Percentiles rank a stretch among this genome's conserved stretches.
Conservation (phyloP, 2,329 filamentous ascomycete genomes). For the Exutisphaerella laricina region DNA sequence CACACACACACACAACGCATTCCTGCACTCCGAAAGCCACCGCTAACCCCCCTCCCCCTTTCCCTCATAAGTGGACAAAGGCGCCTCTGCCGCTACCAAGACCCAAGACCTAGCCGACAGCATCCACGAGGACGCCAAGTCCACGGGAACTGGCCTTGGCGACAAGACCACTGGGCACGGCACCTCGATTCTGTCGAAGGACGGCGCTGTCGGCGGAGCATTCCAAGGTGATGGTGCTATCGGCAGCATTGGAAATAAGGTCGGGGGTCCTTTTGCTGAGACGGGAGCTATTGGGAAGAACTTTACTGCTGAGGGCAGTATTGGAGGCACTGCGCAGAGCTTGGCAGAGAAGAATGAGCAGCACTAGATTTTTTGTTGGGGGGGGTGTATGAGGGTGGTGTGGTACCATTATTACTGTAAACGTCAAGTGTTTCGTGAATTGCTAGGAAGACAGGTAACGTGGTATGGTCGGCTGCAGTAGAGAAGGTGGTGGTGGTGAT, state of each 20-base stretch:
- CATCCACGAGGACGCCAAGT: conserved; percentile 1
- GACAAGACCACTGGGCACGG: conserved; percentile 2
- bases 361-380: too few relatives aligned
- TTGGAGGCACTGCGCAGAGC: not conserved
- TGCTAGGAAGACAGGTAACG: too few relatives aligned
- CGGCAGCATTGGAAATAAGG: conserved; percentile 3
- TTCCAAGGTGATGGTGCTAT: conserved; percentile 4
- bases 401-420: too few relatives aligned
- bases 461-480: too few relatives aligned
- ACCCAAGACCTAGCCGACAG: not conserved
- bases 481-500: too few relatives aligned
- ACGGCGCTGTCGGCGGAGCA: not conserved
- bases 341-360: conserved; percentile 5
- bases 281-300: not conserved
- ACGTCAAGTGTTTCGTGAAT: too few relatives aligned
- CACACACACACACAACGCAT: too few relatives aligned
- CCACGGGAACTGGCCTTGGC: not conserved
- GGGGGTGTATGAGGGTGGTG: too few relatives aligned
- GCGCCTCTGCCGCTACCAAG: conserved; percentile 3
- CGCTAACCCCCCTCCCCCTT: too few relatives aligned
- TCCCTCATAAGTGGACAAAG: conserved; percentile 3
- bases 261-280: conserved; percentile 1
- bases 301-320: conserved; percentile 1
- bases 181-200: conserved; percentile 1
- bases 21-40: too few relatives aligned